phyloP scores from a whole-genome alignment of 768 basidiomycete species.

The Sistotremastrum suecicum region DNA sequence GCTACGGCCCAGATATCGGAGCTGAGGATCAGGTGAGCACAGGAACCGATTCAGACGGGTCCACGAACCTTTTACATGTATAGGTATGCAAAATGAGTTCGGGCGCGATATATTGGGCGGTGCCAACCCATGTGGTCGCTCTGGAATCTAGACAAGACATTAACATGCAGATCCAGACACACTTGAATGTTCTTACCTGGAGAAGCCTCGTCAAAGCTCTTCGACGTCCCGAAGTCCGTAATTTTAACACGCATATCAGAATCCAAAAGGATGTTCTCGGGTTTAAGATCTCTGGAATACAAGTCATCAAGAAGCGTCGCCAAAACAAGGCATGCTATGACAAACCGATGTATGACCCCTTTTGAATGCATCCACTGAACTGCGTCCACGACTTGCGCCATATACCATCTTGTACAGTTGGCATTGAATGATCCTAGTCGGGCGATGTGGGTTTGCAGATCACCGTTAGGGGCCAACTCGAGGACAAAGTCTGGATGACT shows the following conservation, averaged over 20 bases:
- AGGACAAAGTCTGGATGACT: slow-evolving; percentile 53
- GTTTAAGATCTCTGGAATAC: slow-evolving; percentile 52
- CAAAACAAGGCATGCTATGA: slow-evolving; percentile 3
- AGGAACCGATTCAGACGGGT: not conserved
- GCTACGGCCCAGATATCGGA: slow-evolving; percentile 95
- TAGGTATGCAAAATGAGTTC: slow-evolving; percentile 66
- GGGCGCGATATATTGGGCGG: slow-evolving; percentile 81
- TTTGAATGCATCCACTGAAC: slow-evolving; percentile 83
- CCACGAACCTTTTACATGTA: slow-evolving; percentile 57
- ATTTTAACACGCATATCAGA: slow-evolving; percentile 77
- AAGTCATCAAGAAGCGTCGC: not conserved
- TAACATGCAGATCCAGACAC: slow-evolving; percentile 16
- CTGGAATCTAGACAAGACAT: slow-evolving; percentile 27
- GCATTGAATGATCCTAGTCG: slow-evolving; percentile 79
- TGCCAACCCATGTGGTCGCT: slow-evolving; percentile 73
- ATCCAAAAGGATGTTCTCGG: slow-evolving; percentile 86
- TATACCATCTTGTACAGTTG: slow-evolving; percentile 65
- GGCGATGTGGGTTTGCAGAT: slow-evolving; percentile 58
- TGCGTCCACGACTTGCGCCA: slow-evolving; percentile 82
- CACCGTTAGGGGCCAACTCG: slow-evolving; percentile 64
- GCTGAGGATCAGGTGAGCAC: slow-evolving; percentile 23
- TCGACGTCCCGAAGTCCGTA: slow-evolving; percentile 95
- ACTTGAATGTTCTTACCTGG: not conserved
- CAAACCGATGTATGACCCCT: slow-evolving; percentile 75
- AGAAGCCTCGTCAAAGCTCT: slow-evolving; percentile 40